These are phyloP conservation scores for Venturia oleaginea DNA, from an alignment of 2,329 filamentous ascomycete genomes.

Conservation along the genomic window DNA sequence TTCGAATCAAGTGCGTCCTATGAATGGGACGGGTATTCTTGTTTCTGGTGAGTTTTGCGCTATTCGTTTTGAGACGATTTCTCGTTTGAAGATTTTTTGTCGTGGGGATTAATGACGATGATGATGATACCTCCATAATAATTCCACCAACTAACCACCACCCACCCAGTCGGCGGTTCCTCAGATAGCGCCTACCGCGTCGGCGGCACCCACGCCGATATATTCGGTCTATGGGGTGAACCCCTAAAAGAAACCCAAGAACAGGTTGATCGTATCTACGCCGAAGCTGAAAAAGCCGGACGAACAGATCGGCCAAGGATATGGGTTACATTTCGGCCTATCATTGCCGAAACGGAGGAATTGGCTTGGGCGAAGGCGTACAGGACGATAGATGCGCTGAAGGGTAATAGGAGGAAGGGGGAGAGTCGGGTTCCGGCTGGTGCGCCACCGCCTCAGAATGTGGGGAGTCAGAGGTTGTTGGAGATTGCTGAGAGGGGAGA, in stretches of 20 bases:
- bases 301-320: slow-evolving; percentile 48
- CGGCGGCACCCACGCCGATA: slow-evolving; percentile 50
- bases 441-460: slow-evolving; percentile 44
- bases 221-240: slow-evolving; percentile 57
- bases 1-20: slow-evolving; percentile 44
- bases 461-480: slow-evolving; percentile 49
- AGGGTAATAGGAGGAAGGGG: slow-evolving; percentile 28
- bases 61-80: no score
- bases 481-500: slow-evolving; percentile 49
- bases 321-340: slow-evolving; percentile 57
- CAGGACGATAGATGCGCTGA: slow-evolving; percentile 44
- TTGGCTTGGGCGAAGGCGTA: slow-evolving; percentile 54
- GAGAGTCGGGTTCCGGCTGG: slow-evolving; percentile 16
- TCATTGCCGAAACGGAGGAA: slow-evolving; percentile 52
- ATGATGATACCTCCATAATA: no score
- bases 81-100: no score
- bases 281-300: slow-evolving; percentile 49
- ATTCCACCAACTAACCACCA: no score
- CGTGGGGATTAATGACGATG: no score
- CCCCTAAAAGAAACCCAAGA: slow-evolving; percentile 55
- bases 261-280: slow-evolving; percentile 53
- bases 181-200: slow-evolving; percentile 51
- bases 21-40: slow-evolving; percentile 42
- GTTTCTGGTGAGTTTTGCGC: slow-evolving; percentile 31
- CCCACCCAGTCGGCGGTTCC: slow-evolving; percentile 42